These are phyloP conservation scores for Knufia petricola DNA, from an alignment of 2,329 filamentous ascomycete genomes.

Conservation along the genomic window DNA sequence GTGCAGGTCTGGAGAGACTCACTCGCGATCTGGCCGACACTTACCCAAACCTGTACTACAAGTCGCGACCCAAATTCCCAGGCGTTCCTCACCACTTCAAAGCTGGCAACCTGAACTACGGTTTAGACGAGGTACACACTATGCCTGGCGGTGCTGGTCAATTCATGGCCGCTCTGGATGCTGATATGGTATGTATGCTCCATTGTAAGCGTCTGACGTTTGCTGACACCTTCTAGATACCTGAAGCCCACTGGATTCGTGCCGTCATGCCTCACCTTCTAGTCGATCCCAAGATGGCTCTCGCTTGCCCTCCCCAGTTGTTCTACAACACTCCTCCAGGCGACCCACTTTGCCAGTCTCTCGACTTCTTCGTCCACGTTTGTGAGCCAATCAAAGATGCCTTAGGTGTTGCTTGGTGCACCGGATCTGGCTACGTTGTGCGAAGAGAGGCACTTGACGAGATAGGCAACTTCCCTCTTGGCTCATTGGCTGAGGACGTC, in stretches of 20 bases:
- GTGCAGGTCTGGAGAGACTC: slow-evolving; percentile 28
- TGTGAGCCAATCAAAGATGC: slow-evolving; percentile 26
- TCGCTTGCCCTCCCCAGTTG: slow-evolving; percentile 20
- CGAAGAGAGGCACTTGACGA: slow-evolving; percentile 24
- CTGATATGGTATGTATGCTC: slow-evolving; percentile 23
- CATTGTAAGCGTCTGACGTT: slow-evolving; percentile 46
- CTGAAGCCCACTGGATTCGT: slow-evolving; percentile 26
- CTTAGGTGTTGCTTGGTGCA: slow-evolving; percentile 26
- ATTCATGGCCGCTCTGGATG: slow-evolving; percentile 35
- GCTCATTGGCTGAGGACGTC: slow-evolving; percentile 28
- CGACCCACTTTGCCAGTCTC: slow-evolving; percentile 26
- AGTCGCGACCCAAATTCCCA: slow-evolving; percentile 33
- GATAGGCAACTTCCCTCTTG: slow-evolving; percentile 26
- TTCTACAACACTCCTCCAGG: slow-evolving; percentile 39
- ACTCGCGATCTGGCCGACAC: slow-evolving; percentile 28
- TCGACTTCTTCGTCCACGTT: slow-evolving; percentile 24
- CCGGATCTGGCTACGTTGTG: slow-evolving; percentile 26
- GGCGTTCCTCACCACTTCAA: slow-evolving; percentile 25
- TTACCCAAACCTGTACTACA: slow-evolving; percentile 35
- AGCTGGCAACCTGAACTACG: slow-evolving; percentile 41
- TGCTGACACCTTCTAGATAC: slow-evolving; percentile 31
- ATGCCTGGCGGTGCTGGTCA: slow-evolving; percentile 47
- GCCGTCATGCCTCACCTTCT: slow-evolving; percentile 24
- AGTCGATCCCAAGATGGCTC: slow-evolving; percentile 22
- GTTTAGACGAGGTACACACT: slow-evolving; percentile 41